A percentile compares a stretch with the other conserved stretches of the same genome.
These are phyloP conservation scores for Exophiala sp. DNA, from an alignment of 2,329 filamentous ascomycete genomes.

Conservation along the genomic window DNA sequence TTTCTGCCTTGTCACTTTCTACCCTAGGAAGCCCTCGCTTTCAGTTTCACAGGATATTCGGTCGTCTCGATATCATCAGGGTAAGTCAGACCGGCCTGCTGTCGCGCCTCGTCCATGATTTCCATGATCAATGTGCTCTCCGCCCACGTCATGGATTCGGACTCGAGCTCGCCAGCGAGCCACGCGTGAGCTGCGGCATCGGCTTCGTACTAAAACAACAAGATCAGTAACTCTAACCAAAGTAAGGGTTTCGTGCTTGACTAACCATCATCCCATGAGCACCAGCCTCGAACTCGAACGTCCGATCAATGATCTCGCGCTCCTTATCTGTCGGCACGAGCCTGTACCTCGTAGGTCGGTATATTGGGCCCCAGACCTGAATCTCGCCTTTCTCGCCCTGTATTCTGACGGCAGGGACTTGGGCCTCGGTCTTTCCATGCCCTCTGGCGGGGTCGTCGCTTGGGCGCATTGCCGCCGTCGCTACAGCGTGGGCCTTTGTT, in stretches of 20 bases:
- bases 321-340: slow-evolving; percentile 66
- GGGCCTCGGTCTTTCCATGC: slow-evolving; percentile 21
- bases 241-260: background rate
- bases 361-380: slow-evolving; percentile 31
- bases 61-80: slow-evolving; percentile 64
- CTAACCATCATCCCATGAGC: slow-evolving; percentile 24
- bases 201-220: slow-evolving; percentile 19
- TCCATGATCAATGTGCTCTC: slow-evolving; percentile 88
- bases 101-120: slow-evolving; percentile 68
- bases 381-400: slow-evolving; percentile 31
- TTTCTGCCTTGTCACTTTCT: background rate
- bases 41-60: slow-evolving; percentile 46
- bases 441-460: slow-evolving; percentile 25
- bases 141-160: slow-evolving; percentile 72
- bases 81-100: slow-evolving; percentile 60
- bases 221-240: background rate
- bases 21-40: slow-evolving; percentile 1
- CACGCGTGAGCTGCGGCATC: slow-evolving; percentile 22
- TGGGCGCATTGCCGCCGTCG: slow-evolving; percentile 31
- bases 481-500: slow-evolving; percentile 55
- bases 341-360: slow-evolving; percentile 55
- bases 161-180: slow-evolving; percentile 66
- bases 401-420: slow-evolving; percentile 28
- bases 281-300: slow-evolving; percentile 21
- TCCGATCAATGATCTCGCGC: slow-evolving; percentile 28